Evolutionary conservation across 768 basidiomycete species (phyloP), one percentile per base, ranked within the genome.

Genomic region (Lyophyllum atratum): DNA sequence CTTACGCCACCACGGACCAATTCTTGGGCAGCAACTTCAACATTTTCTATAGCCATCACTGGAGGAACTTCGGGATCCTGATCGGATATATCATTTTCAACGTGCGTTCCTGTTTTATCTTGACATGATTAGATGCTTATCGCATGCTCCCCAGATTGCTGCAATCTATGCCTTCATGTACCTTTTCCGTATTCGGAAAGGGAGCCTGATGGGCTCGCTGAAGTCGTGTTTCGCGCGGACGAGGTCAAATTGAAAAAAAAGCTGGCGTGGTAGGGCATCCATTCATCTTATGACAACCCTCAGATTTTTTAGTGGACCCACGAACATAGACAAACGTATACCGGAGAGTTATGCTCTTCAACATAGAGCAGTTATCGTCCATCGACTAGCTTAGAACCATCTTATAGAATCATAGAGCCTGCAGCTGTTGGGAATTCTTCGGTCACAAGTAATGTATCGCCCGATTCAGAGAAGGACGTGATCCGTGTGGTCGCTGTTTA

Each of bases 21-120:
- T 90, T 83, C 75, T 70, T 90, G 50, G 71, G 63, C 3, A 58
- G 61, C 9, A 73, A 63, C 59, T 89, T 92, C 71, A 87, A 85
- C 61, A 86, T 91, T 29, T 76, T 68, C 45, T 92, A 87, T 44
- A 70, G 71, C 25, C 63, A 72, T 47, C 75, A 77, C 44, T 85
- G 83, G 82, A 68, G 83, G 31, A 69, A 85, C 63, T 75, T 80
- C 52, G 82, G 83, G 0, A 65, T 86, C 29, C 64, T 86, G 60
- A 76, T 76, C 59, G 81, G 66, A 0, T 85, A 78, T 58, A 76
- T 80, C 50, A 60, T 68, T 1, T 75, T 80, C 63, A 83, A 84
- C 58, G 78, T 82, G 58, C 58, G 72, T 58, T 14, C 51, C 8
- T 17, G 39, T 22, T 19, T 14, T 43, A 33, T 24, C n/a, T 19